These are phyloP conservation scores for Chaetothyriales sp. DNA, from an alignment of 2,329 filamentous ascomycete species.

Conservation along the genomic window DNA sequence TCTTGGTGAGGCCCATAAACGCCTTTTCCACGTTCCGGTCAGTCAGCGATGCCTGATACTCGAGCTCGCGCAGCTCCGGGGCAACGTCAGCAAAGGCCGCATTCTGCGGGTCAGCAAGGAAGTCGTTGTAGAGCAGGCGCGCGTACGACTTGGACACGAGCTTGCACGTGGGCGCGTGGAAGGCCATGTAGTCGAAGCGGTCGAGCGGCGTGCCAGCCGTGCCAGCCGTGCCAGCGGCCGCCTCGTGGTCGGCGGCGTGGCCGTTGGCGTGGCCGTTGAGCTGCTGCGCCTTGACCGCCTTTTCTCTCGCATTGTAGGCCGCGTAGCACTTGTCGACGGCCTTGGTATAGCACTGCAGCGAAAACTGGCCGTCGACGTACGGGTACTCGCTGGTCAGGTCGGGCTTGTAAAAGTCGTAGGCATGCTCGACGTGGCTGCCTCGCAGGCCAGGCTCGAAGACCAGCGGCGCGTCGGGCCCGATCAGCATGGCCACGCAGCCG, in stretches of 20 bases:
- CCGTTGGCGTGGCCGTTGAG: slow-evolving; percentile 32
- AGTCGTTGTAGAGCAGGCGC: slow-evolving; percentile 75
- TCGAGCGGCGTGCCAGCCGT: slow-evolving; percentile 50
- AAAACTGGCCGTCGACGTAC: slow-evolving; percentile 73
- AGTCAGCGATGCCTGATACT: slow-evolving; percentile 63
- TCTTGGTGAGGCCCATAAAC: slow-evolving; percentile 73
- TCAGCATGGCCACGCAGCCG: slow-evolving; percentile 63
- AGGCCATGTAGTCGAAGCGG: slow-evolving; percentile 70
- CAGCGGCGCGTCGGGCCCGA: slow-evolving; percentile 65
- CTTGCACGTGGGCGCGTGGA: slow-evolving; percentile 81
- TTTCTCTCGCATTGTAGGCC: slow-evolving; percentile 63
- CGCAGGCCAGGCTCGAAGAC: slow-evolving; percentile 66
- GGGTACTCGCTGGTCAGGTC: slow-evolving; percentile 79
- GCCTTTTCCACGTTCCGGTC: slow-evolving; percentile 79
- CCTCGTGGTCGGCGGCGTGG: slow-evolving; percentile 31
- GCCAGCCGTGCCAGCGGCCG: no score
- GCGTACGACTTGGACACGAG: slow-evolving; percentile 74
- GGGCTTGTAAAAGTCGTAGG: slow-evolving; percentile 85
- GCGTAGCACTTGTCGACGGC: slow-evolving; percentile 71
- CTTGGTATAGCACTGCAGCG: slow-evolving; percentile 66
- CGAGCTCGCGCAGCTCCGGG: slow-evolving; percentile 61
- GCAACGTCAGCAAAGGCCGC: slow-evolving; percentile 61
- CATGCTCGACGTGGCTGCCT: slow-evolving; percentile 68
- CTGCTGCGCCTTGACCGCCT: slow-evolving; percentile 37
- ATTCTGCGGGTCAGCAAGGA: slow-evolving; percentile 54